Conservation (phyloP, 108 stramenopile species). For the Nitzschia palea region DNA sequence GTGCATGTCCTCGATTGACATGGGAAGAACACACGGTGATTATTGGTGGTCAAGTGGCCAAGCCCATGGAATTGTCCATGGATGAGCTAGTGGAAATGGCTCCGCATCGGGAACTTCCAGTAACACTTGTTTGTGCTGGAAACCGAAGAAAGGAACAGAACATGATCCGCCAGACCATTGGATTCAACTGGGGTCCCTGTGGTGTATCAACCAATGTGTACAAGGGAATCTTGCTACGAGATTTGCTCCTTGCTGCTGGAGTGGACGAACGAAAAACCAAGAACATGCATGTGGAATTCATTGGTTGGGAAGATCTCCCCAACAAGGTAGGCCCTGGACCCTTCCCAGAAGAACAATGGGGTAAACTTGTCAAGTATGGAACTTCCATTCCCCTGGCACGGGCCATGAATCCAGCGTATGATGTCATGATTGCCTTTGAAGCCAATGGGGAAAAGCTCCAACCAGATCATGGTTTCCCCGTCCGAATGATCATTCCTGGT, state of each 20-base stretch:
- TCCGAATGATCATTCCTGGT: constrained; percentile 96
- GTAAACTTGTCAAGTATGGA: constrained; percentile 93
- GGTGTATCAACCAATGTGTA: constrained; percentile 93
- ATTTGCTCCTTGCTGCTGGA: constrained; percentile 82
- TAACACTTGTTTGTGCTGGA: constrained; percentile 96
- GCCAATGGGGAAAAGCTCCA: constrained; percentile 91
- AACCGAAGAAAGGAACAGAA: constrained; percentile 99
- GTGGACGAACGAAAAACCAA: constrained; percentile 78
- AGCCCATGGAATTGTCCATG: constrained; percentile 76
- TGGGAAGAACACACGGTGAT: constrained; percentile 82
- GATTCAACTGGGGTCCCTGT: constrained; percentile 96
- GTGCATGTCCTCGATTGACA: constrained; percentile 76
- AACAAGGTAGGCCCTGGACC: constrained; percentile 93
- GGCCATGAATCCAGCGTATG: constrained; percentile 95
- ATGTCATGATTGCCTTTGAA: constrained; percentile 91
- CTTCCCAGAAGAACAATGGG: constrained; percentile 87
- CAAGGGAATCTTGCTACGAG: constrained; percentile 90
- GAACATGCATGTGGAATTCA: constrained; percentile 88
- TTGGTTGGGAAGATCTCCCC: constrained; percentile 90
- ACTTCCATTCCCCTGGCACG: constrained; percentile 89
- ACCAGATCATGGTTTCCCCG: constrained; percentile 97
- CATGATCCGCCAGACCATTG: constrained; percentile 95
- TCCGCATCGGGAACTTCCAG: constrained; percentile 79
- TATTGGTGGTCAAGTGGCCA: constrained; percentile 57
- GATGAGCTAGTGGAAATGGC: constrained; percentile 68